These are phyloP conservation scores for Blastomyces parvus DNA, from an alignment of 2,329 filamentous ascomycete species.

Conservation along the genomic window DNA sequence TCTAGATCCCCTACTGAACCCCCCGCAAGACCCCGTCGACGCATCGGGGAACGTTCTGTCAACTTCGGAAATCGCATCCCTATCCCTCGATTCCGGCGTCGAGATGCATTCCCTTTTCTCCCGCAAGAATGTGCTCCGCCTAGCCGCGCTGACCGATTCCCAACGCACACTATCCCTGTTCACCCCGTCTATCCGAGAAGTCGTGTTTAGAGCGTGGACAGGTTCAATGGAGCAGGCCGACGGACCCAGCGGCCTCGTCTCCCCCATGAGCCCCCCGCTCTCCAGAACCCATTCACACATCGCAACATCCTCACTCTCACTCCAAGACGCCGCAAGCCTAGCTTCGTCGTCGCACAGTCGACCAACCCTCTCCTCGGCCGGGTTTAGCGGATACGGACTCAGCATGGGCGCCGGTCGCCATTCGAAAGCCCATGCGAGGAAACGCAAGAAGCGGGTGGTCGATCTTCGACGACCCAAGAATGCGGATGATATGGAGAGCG, in stretches of 20 bases:
- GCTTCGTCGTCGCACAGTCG: conserved; percentile 56
- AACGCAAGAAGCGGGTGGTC: conserved; percentile 41
- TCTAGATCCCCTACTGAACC: conserved; percentile 71
- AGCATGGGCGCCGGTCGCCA: conserved; percentile 35
- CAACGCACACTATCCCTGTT: conserved; percentile 86
- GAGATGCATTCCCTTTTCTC: conserved; percentile 88
- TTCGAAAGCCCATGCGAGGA: conserved; percentile 39
- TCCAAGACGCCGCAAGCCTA: conserved; percentile 61
- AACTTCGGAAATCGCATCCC: conserved; percentile 61
- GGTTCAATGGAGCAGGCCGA: conserved; percentile 64
- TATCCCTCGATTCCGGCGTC: conserved; percentile 67
- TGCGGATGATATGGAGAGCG: conserved; percentile 32
- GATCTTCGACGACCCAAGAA: conserved; percentile 39
- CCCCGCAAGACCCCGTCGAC: conserved; percentile 74
- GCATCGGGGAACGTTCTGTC: conserved; percentile 68
- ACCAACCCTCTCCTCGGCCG: conserved; percentile 27
- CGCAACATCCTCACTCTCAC: conserved; percentile 57
- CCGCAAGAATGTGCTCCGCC: conserved; percentile 78
- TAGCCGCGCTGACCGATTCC: conserved; percentile 75
- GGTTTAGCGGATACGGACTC: conserved; percentile 33
- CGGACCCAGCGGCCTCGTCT: conserved; percentile 29
- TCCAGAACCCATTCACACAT: conserved; percentile 56
- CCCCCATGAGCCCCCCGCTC: conserved; percentile 42
- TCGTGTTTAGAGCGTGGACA: conserved; percentile 87
- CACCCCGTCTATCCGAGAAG: conserved; percentile 80